Evolutionary conservation across 164 flowering plant species (phyloP), one percentile per base, ranked within the genome.

Genomic region (Warburgia ugandensis): DNA sequence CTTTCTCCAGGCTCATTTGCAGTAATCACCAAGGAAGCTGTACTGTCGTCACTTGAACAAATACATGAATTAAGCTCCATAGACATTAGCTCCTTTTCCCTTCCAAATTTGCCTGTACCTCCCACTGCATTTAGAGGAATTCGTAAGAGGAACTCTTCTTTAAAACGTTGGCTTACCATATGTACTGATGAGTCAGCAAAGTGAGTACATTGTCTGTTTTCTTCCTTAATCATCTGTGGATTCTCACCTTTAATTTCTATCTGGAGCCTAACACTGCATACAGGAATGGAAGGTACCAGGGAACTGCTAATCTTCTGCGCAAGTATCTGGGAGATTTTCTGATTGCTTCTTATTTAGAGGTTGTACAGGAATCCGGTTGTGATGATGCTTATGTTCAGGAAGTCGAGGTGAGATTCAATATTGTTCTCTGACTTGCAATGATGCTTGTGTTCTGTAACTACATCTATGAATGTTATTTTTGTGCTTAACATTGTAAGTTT

Each of bases 321-420:
- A 86, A 84, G 65, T 88, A 80, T 75, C 81, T 92, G 44, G 96
- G 98, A 33, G 98, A 92, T 72, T 66, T 78, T 63, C 45, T 92
- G 20, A 86, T 92, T 64, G 88, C 89, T 59, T 81, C 89, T 33
- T 92, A 92, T 71, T 59, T 82, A 59, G 72, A 73, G 45, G 73
- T 68, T 35, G 72, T 83, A 31, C 73, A 76, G 72, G 87, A 86
- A 56, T 85, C 91, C 53, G 91, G 96, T 29, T 78, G 68, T 55
- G 80, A 73, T 63, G 70, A 70, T 58, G 54, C 68, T 8, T 82
- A 83, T 60, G 63, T 84, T 22, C 81, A 76, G 61, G 95, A 86
- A 75, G 77, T 92, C 45, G 98, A 92, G 95, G 98, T n/a, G n/a
- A n/a, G n/a, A n/a, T n/a, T n/a, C n/a, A n/a, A n/a, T 91, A 54